Evolutionary conservation across 169 alveolate genomes (phyloP).

Genomic region (Plasmodium gallinaceum): DNA sequence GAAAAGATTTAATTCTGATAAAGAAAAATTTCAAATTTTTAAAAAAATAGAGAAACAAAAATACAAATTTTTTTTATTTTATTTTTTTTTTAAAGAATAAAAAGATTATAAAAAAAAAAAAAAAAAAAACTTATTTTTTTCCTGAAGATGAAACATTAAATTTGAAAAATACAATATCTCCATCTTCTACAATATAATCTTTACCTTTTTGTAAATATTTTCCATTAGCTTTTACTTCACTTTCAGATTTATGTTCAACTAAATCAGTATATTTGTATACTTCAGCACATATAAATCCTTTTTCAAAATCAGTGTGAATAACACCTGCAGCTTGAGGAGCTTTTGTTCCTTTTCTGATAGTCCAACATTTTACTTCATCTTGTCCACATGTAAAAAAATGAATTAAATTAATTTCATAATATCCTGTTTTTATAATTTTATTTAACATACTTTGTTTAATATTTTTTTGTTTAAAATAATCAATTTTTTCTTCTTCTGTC

Average conservation of each 20-base stretch:
- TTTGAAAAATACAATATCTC: conserved; percentile 97
- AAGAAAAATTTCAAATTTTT: no score
- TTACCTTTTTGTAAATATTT: conserved; percentile 94
- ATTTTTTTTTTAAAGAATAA: no score
- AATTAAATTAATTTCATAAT: conserved; percentile 93
- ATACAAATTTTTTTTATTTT: no score
- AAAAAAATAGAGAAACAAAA: no score
- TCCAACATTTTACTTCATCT: conserved; percentile 99
- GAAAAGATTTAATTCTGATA: no score
- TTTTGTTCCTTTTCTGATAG: conserved; percentile 95
- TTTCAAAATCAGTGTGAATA: conserved; percentile 97
- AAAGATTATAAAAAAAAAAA: neutral
- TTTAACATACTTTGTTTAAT: conserved; percentile 92
- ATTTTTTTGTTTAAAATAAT: conserved; percentile 85
- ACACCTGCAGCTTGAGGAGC: conserved; percentile 98
- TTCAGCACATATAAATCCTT: conserved; percentile 99
- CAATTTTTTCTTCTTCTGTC: conserved; percentile 89
- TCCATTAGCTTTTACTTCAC: conserved; percentile 95
- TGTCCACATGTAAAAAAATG: conserved; percentile 99
- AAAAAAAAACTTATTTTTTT: conserved; percentile 82
- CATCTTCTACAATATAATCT: conserved; percentile 97
- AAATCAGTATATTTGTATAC: conserved; percentile 93
- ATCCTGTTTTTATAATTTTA: conserved; percentile 97
- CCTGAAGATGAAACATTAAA: conserved; percentile 96
- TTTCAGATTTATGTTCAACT: conserved; percentile 87